Evolutionary conservation across 371 early-diverging fungal species (phyloP).

Genomic region (Catenaria anguillulae): DNA sequence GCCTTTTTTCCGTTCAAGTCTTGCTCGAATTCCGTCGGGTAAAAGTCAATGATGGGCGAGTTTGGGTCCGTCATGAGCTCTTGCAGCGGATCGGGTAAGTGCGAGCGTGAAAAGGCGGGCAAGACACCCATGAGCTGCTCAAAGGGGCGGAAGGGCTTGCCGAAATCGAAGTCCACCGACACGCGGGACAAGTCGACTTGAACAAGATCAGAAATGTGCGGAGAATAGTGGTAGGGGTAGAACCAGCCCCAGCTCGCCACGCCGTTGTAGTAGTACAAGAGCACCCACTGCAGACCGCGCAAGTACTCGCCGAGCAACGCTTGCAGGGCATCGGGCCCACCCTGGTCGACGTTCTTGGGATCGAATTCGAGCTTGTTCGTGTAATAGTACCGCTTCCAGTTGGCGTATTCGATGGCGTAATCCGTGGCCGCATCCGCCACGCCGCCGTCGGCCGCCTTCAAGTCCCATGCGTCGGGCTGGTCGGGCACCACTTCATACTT

Average conservation of each 20-base stretch:
- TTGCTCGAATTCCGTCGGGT: constrained; percentile 37
- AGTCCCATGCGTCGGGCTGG: neutral
- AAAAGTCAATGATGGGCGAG: constrained; percentile 38
- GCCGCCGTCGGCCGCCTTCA: constrained; percentile 14
- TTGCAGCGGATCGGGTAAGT: constrained; percentile 27
- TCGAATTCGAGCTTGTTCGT: constrained; percentile 17
- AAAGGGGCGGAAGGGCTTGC: constrained; percentile 39
- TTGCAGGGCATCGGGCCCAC: neutral
- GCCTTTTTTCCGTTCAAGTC: constrained; percentile 52
- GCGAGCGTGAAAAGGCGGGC: constrained; percentile 31
- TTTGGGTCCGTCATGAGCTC: constrained; percentile 31
- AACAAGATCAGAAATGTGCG: constrained; percentile 33
- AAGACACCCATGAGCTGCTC: constrained; percentile 54
- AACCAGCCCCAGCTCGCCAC: constrained; percentile 97
- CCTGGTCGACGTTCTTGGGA: constrained; percentile 18
- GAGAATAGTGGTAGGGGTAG: constrained; percentile 71
- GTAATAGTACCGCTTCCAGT: constrained; percentile 28
- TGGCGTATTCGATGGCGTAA: constrained; percentile 16
- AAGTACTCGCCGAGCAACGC: constrained; percentile 63
- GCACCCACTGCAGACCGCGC: constrained; percentile 92
- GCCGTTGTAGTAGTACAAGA: constrained; percentile 90
- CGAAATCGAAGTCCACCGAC: constrained; percentile 22
- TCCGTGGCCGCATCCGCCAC: constrained; percentile 2
- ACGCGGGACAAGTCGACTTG: constrained; percentile 6
- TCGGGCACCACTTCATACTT: too few relatives aligned